Evolutionary conservation across 1,284 basidiomycete species (phyloP), one percentile per base, ranked within the genome.

Genomic region (Sporisorium iseilematis-ciliati): DNA sequence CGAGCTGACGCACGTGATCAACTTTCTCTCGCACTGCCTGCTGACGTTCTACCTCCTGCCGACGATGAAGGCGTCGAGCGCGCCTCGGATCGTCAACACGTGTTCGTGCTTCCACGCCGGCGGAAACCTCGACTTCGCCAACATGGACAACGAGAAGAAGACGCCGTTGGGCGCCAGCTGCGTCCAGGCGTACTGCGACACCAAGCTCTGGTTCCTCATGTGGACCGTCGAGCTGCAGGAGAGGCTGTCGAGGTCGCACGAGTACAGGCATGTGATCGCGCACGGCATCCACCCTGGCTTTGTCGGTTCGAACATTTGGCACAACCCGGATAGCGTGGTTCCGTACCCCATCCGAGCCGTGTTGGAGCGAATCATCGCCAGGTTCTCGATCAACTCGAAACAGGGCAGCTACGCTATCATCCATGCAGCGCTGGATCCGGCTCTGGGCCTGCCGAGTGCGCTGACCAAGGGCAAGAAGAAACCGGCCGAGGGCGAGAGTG

Each of bases 241-340:
- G 7, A 60, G 80, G 29, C 69, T 82, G 4, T 67, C 62, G 5
- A 55, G 78, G 2, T 69, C 63, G 6, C 45, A 82, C 0, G 60
- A 75, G 12, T 82, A 80, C 50, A 42, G 77, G 0, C 80, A 82
- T 41, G 68, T 82, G 29, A 73, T 82, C 42, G 68, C 56, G 1
- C 75, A 81, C 53, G 80, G 78, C 14, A 63, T 77, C 18, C 80
- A 82, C 53, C 80, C 79, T 0, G 77, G 78, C 10, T 78, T 78
- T 26, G 75, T 79, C 1, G 75, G 71, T 4, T 49, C 49, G 42
- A 80, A 77, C 49, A 73, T 82, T 21, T 81, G 79, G 77, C 38
- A 63, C 64, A 69, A 64, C 43, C 77, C 69, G 0, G 63, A 75
- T 33, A 46, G 31, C 14, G 50, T 38, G 23, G 21, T 50, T 4